phyloP scores from a whole-genome alignment of 2,329 filamentous ascomycete species.

The Ophiocordyceps camponoti-saundersi region DNA sequence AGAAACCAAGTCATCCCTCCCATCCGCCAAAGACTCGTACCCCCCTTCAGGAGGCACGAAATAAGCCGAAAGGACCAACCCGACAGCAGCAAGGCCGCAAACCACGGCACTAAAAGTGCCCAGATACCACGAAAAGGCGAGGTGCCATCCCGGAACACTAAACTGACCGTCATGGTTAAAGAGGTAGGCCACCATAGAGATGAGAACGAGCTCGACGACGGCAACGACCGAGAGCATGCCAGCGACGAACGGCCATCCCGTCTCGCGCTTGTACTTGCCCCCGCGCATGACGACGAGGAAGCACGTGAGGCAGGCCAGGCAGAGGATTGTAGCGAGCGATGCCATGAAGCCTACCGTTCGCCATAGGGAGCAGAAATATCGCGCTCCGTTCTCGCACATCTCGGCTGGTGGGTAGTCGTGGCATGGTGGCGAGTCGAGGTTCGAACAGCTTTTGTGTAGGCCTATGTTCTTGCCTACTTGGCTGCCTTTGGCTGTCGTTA shows the following conservation, averaged over 20 bases:
- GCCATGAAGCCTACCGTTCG: constrained; percentile 75
- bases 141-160: constrained; percentile 58
- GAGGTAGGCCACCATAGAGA: constrained; percentile 70
- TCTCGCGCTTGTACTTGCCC: constrained; percentile 62
- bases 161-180: constrained; percentile 75
- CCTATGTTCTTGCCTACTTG: constrained; percentile 47
- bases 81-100: constrained; percentile 33
- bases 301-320: constrained; percentile 64
- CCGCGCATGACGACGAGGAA: constrained; percentile 64
- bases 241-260: constrained; percentile 64
- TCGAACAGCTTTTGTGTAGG: constrained; percentile 67
- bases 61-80: constrained; percentile 49
- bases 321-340: constrained; percentile 65
- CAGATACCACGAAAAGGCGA: constrained; percentile 67
- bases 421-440: constrained; percentile 44
- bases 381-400: constrained; percentile 25
- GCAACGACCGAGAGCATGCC: constrained; percentile 48
- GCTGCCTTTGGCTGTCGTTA: constrained; percentile 28
- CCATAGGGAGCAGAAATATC: constrained; percentile 86
- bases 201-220: constrained; percentile 55
- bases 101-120: constrained; percentile 39
- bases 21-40: constrained; percentile 52
- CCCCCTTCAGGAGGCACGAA: constrained; percentile 66
- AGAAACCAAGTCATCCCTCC: constrained; percentile 17
- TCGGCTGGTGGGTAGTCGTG: constrained; percentile 18